These are phyloP conservation scores for Pachysandra terminalis DNA, from an alignment of 164 flowering plant genomes.

Conservation along the genomic window DNA sequence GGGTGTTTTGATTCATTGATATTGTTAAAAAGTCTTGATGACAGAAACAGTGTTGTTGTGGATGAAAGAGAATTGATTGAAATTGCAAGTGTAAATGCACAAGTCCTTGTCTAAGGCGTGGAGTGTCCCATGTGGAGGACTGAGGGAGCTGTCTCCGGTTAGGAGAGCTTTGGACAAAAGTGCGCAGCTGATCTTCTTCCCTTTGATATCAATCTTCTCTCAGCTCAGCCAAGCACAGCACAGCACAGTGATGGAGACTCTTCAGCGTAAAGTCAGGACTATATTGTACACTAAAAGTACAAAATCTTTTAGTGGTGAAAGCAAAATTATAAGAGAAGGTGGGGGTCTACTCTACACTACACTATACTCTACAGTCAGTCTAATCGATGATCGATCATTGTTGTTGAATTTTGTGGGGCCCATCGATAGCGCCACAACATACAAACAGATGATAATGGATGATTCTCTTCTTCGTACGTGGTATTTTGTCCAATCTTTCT, in stretches of 20 bases:
- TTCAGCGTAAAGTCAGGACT: background rate
- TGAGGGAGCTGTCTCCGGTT: background rate
- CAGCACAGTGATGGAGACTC: background rate
- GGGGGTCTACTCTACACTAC: too few relatives aligned
- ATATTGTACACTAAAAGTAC: background rate
- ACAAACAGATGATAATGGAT: background rate
- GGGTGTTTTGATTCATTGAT: too few relatives aligned
- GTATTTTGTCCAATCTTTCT: background rate
- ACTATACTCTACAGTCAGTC: too few relatives aligned
- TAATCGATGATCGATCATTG: too few relatives aligned
- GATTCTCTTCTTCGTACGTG: background rate
- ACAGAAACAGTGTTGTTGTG: too few relatives aligned
- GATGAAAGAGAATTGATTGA: too few relatives aligned
- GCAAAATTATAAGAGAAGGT: background rate
- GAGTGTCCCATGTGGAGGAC: background rate
- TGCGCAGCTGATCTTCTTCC: background rate
- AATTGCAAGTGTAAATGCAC: too few relatives aligned
- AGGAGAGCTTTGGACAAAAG: too few relatives aligned
- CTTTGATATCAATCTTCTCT: background rate
- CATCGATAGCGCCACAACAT: background rate
- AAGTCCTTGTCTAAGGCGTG: too few relatives aligned
- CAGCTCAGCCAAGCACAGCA: too few relatives aligned
- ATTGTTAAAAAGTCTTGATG: too few relatives aligned
- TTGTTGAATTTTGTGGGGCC: background rate
- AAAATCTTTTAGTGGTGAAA: background rate